These are phyloP conservation scores for Chytriomyces sp. DNA, from an alignment of 192 early-diverging fungal genomes.

Conservation along the genomic window DNA sequence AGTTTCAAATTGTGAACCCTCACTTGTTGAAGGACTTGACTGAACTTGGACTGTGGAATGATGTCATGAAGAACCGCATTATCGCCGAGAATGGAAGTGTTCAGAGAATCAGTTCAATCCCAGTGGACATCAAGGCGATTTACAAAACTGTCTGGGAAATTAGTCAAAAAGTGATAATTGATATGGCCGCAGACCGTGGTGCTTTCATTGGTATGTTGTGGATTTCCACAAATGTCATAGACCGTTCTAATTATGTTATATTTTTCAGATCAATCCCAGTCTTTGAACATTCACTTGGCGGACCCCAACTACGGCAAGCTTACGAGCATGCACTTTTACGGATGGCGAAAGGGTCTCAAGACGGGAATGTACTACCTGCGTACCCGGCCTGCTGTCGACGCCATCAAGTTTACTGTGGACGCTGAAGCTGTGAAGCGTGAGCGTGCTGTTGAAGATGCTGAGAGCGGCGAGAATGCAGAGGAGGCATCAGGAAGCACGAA, in stretches of 20 bases:
- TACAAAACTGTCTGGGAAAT: slow-evolving; percentile 99
- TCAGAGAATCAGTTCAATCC: slow-evolving; percentile 77
- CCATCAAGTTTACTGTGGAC: slow-evolving; percentile 98
- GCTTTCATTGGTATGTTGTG: slow-evolving; percentile 76
- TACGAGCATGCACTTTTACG: slow-evolving; percentile 98
- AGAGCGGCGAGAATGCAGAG: slow-evolving; percentile 24
- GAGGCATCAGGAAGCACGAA: slow-evolving; percentile 57
- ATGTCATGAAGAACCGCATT: slow-evolving; percentile 90
- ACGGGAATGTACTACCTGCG: slow-evolving; percentile 99
- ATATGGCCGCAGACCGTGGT: slow-evolving; percentile 96
- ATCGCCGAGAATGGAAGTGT: slow-evolving; percentile 91
- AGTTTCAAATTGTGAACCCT: slow-evolving; percentile 98
- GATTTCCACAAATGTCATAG: slow-evolving; percentile 14
- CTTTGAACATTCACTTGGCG: slow-evolving; percentile 94
- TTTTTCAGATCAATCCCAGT: slow-evolving; percentile 85
- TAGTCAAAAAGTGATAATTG: slow-evolving; percentile 85
- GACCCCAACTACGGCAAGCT: slow-evolving; percentile 92
- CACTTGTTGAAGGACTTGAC: slow-evolving; percentile 95
- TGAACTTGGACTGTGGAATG: slow-evolving; percentile 90
- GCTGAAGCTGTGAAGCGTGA: slow-evolving; percentile 62
- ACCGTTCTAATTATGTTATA: slow-evolving; percentile 4
- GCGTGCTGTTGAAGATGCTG: slow-evolving; percentile 23
- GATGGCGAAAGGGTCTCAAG: slow-evolving; percentile 97
- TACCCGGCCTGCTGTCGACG: slow-evolving; percentile 92
- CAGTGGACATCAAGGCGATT: slow-evolving; percentile 85